A percentile compares a stretch with the other conserved stretches of the same genome.
These are phyloP conservation scores for Aristolochia fimbriata DNA, from an alignment of 164 flowering plant species.

Conservation along the genomic window DNA sequence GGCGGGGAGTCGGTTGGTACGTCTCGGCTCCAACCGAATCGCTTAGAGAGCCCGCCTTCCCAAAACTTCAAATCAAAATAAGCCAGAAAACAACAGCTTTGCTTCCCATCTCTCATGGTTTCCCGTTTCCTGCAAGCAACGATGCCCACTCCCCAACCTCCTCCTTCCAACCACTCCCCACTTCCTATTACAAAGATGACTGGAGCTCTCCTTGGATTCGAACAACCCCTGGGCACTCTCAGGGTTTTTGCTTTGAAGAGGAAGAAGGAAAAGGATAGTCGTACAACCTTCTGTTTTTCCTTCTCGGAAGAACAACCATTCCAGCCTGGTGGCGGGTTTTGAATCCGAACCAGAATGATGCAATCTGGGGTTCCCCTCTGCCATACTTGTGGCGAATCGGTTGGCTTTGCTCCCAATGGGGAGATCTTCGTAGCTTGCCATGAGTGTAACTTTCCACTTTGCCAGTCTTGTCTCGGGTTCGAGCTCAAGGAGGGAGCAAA, in stretches of 20 bases:
- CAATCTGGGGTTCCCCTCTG: conserved; percentile 61
- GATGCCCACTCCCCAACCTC: conserved; percentile 58
- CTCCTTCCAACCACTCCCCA: conserved; percentile 29
- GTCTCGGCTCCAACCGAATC: conserved; percentile 37
- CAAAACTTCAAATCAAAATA: background rate
- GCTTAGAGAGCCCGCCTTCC: conserved; percentile 19
- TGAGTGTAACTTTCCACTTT: conserved; percentile 72
- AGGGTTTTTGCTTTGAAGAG: too few relatives aligned
- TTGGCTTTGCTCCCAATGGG: conserved; percentile 48
- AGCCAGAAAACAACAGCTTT: conserved; percentile 20
- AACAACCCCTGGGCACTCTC: too few relatives aligned
- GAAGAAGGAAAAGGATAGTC: background rate
- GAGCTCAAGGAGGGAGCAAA: conserved; percentile 69
- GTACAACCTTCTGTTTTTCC: background rate
- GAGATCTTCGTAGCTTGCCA: conserved; percentile 76
- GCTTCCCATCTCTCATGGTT: conserved; percentile 41
- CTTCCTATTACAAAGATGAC: conserved; percentile 14
- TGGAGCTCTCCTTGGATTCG: background rate
- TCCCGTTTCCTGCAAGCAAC: conserved; percentile 7
- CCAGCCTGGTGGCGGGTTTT: background rate
- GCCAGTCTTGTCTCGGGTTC: conserved; percentile 54
- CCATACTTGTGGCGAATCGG: conserved; percentile 64
- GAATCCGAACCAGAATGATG: conserved; percentile 42
- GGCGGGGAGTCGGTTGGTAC: conserved; percentile 24
- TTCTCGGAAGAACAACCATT: background rate